Base-by-base conservation (phyloP, 768 basidiomycete genomes). In the Pilatotrama ljubarskyi region DNA sequence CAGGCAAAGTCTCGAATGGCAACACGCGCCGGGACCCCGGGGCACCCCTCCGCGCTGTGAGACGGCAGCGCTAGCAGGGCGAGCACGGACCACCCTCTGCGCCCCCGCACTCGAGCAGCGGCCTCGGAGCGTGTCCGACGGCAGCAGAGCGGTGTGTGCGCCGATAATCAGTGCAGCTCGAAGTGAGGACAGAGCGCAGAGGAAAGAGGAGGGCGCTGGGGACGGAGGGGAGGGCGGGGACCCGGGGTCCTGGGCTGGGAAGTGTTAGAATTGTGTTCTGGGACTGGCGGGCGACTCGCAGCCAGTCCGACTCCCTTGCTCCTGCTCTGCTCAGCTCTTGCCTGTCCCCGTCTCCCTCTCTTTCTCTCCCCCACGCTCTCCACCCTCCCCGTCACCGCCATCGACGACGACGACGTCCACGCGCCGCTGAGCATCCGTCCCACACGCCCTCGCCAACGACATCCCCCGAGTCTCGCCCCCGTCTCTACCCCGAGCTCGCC, bases 11-110 rank as follows among this genome's bases (percentile, higher is more conserved):
- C 64, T 60, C 24, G 64, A 65, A 62, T 58, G 57, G 59, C 55
- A 61, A 65, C 64, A 65, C 64, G 64, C 64, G 60, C 58, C 42
- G 61, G 55, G 61, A 54, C 64, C 64, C 64, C 64, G 58, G 55
- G 32, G n/a, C 25, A 24, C 18, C 43, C 38, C 29, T 53, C 10
- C 17, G 42, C 32, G 37, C 55, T 51, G 49, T 40, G 59, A 54
- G 51, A 53, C 37, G 54, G 20, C 42, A 43, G 55, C 62, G 29
- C 53, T 32, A 32, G 29, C 29, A 32, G 5, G n/a, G n/a, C 29
- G 57, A 53, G 64, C 64, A 65, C 64, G 64, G 64, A 61, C 64
- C 64, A 65, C 51, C 64, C 36, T 55, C 46, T 49, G 22, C 51
- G 49, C 24, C 52, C 14, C 50, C 50, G 18, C 32, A 11, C 22